phyloP scores from a whole-genome alignment of 2,329 filamentous ascomycete species.

The Fusarium cicatricum region DNA sequence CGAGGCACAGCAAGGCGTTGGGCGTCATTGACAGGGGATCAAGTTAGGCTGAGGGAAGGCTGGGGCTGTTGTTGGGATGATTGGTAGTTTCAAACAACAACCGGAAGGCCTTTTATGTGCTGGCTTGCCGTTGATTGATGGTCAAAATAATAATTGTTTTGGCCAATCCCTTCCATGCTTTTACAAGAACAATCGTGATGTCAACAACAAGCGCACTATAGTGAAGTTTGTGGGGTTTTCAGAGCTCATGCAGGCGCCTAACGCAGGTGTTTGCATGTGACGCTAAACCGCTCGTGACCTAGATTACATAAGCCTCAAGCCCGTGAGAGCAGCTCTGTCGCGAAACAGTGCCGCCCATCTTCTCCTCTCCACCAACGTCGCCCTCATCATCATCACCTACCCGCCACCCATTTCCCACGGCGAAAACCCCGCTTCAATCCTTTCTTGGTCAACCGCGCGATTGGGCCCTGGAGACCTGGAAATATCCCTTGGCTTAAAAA shows the following conservation, averaged over 20 bases:
- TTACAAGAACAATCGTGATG: not conserved
- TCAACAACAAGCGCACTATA: not conserved
- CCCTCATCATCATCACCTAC: slow-evolving; percentile 24
- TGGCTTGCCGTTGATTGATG: slow-evolving; percentile 5
- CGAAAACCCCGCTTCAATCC: slow-evolving; percentile 24
- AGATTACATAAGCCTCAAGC: too few relatives aligned
- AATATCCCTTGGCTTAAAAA: slow-evolving; percentile 20
- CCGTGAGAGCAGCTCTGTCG: slow-evolving; percentile 43
- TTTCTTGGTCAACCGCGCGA: slow-evolving; percentile 36
- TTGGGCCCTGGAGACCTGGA: slow-evolving; percentile 39
- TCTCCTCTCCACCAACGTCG: slow-evolving; percentile 39
- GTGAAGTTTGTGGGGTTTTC: slow-evolving; percentile 6
- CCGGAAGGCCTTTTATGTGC: not conserved
- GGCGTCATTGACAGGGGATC: slow-evolving; percentile 32
- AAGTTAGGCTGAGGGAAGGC: slow-evolving; percentile 24
- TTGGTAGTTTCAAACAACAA: slow-evolving; percentile 11
- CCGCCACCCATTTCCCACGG: slow-evolving; percentile 11
- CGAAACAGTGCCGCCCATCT: slow-evolving; percentile 32
- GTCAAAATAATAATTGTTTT: slow-evolving; percentile 27
- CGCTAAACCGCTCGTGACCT: too few relatives aligned
- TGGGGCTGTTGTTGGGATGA: slow-evolving; percentile 20
- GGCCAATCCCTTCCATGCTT: not conserved
- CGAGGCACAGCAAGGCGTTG: slow-evolving; percentile 34
- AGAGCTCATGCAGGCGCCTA: slow-evolving; percentile 26
- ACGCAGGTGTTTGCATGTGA: slow-evolving; percentile 35